A percentile compares a stretch with the other conserved stretches of the same genome.
Evolutionary conservation across 371 early-diverging fungal species (phyloP).

Genomic region (Nematocida displodere): DNA sequence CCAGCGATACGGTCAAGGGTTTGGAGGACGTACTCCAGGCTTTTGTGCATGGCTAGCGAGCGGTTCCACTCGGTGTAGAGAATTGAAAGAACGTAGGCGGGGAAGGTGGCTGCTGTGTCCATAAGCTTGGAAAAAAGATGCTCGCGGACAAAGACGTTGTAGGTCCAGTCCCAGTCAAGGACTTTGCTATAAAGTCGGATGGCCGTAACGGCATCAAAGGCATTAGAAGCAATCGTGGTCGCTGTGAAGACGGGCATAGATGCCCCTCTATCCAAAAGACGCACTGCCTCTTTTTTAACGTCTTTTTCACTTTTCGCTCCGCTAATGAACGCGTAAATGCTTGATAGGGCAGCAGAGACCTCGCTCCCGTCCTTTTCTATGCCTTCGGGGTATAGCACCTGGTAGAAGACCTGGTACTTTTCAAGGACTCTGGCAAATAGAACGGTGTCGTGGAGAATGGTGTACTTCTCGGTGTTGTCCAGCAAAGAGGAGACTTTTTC

Average conservation of each 20-base stretch:
- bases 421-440: slow-evolving; percentile 28
- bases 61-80: slow-evolving; percentile 48
- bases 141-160: slow-evolving; percentile 60
- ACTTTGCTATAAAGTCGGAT: slow-evolving; percentile 56
- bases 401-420: slow-evolving; percentile 15
- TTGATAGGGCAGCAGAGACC: slow-evolving; percentile 6
- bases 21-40: slow-evolving; percentile 53
- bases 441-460: slow-evolving; percentile 34
- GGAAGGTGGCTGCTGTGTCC: slow-evolving; percentile 26
- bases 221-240: neutral
- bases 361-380: slow-evolving; percentile 46
- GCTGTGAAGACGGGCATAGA: neutral
- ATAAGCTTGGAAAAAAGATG: slow-evolving; percentile 42
- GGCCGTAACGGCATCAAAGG: slow-evolving; percentile 49
- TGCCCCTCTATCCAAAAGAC: slow-evolving; percentile 4
- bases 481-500: neutral
- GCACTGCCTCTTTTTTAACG: neutral
- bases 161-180: slow-evolving; percentile 65
- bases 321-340: slow-evolving; percentile 14
- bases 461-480: slow-evolving; percentile 24
- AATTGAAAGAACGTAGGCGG: slow-evolving; percentile 47
- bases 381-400: slow-evolving; percentile 19
- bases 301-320: neutral
- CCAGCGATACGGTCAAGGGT: slow-evolving; percentile 37
- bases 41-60: slow-evolving; percentile 54